These are phyloP conservation scores for Penicillium pulvis DNA, from an alignment of 495 filamentous ascomycete species.

Conservation along the genomic window DNA sequence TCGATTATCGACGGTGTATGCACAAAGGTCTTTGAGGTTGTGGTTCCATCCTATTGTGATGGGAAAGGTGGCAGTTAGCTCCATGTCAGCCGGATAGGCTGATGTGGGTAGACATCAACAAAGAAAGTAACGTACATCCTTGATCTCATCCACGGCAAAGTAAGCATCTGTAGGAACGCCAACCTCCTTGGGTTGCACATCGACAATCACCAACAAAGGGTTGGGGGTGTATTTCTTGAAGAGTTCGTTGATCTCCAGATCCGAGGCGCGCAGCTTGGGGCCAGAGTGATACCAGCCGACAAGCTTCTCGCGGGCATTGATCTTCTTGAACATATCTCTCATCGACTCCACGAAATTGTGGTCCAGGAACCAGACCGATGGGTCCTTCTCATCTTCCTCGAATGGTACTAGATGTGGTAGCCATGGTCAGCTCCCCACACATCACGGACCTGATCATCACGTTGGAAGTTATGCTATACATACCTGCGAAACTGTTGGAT, in stretches of 20 bases:
- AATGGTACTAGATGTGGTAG: constrained; percentile 73
- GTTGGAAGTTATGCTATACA: constrained; percentile 23
- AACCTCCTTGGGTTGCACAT: constrained; percentile 97
- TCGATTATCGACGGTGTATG: constrained; percentile 99
- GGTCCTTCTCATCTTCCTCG: constrained; percentile 98
- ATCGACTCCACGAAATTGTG: constrained; percentile 99
- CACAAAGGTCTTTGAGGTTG: constrained; percentile 95
- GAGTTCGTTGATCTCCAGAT: constrained; percentile 98
- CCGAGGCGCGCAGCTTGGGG: constrained; percentile 92
- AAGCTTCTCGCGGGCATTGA: constrained; percentile 98
- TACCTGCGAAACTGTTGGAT: constrained; percentile 98
- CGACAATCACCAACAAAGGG: constrained; percentile 94
- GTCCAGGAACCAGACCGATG: constrained; percentile 97
- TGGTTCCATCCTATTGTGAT: constrained; percentile 81
- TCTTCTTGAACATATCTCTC: constrained; percentile 99
- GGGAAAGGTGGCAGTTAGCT: constrained; percentile 12
- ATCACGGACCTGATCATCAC: background rate
- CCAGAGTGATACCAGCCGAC: constrained; percentile 99
- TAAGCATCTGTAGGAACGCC: constrained; percentile 98
- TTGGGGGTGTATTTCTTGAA: constrained; percentile 99
- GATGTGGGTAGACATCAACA: background rate
- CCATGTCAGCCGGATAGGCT: background rate
- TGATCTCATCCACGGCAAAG: constrained; percentile 99
- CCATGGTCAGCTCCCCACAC: constrained; percentile 20
- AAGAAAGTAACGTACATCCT: constrained; percentile 72